These are phyloP conservation scores for Nepenthes mirabilis DNA, from an alignment of 148 eudicot genomes.

Conservation along the genomic window DNA sequence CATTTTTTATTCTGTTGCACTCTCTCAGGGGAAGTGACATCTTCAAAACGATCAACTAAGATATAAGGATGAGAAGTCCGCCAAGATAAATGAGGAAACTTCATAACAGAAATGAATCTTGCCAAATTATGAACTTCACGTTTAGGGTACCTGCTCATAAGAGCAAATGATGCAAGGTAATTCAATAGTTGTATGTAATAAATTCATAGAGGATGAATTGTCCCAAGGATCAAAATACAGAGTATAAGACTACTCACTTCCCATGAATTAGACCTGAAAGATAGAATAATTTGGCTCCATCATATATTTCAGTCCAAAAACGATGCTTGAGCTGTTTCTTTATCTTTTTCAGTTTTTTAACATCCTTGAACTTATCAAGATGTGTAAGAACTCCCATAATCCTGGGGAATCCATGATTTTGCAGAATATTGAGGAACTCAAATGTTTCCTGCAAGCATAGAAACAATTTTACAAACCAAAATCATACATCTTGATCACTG, in stretches of 20 bases:
- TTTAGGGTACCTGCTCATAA: constrained; percentile 50
- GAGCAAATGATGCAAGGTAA: neutral
- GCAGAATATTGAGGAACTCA: constrained; percentile 86
- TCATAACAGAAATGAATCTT: constrained; percentile 89
- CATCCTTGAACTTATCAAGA: constrained; percentile 88
- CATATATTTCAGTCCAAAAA: constrained; percentile 86
- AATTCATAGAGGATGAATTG: neutral
- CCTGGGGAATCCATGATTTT: constrained; percentile 87
- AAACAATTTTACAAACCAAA: constrained; percentile 1
- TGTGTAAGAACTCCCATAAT: constrained; percentile 98
- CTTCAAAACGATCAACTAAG: constrained; percentile 93
- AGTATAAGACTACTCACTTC: constrained; percentile 44
- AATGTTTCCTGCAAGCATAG: constrained; percentile 64
- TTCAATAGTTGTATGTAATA: neutral
- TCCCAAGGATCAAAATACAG: neutral
- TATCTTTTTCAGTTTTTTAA: constrained; percentile 75
- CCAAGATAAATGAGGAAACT: constrained; percentile 79
- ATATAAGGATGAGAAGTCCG: constrained; percentile 73
- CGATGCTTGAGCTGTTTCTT: constrained; percentile 93
- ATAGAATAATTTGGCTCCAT: constrained; percentile 85
- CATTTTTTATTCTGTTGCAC: constrained; percentile 54
- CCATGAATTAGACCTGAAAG: constrained; percentile 87
- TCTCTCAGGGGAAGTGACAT: constrained; percentile 78
- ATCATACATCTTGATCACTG: no score
- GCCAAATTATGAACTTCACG: constrained; percentile 94